These are phyloP conservation scores for Trichoderma gracile DNA, from an alignment of 2,329 filamentous ascomycete genomes.

Conservation along the genomic window DNA sequence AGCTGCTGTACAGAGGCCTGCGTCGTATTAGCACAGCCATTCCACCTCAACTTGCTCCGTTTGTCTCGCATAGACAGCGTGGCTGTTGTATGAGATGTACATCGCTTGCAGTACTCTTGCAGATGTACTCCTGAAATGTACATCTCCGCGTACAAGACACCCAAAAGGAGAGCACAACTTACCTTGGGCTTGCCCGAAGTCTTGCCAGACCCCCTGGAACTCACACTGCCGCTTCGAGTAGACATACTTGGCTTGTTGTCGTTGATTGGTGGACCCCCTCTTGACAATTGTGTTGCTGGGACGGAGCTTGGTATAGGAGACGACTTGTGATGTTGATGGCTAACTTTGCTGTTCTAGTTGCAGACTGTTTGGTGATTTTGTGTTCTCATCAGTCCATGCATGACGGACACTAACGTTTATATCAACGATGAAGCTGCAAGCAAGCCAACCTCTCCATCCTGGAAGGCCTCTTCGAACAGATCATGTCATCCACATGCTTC, in stretches of 20 bases:
- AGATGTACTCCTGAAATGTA: not conserved
- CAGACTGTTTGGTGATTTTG: not conserved
- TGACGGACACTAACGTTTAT: constrained; percentile 12
- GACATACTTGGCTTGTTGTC: constrained; percentile 9
- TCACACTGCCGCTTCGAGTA: constrained; percentile 19
- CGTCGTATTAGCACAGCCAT: not conserved
- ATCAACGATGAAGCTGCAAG: constrained; percentile 9
- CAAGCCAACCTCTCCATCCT: not conserved
- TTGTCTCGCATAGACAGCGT: not conserved
- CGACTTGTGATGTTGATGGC: not conserved
- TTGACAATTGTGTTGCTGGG: not conserved
- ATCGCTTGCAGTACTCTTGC: not conserved
- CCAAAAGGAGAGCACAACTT: not conserved
- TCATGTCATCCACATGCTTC: constrained; percentile 6
- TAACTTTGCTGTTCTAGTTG: not conserved
- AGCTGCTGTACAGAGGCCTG: constrained; percentile 46
- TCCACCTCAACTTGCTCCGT: not conserved
- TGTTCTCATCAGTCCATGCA: not conserved
- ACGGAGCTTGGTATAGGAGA: not conserved
- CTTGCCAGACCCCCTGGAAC: constrained; percentile 15
- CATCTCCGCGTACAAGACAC: not conserved
- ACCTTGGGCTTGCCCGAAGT: constrained; percentile 4
- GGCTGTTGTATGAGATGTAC: not conserved
- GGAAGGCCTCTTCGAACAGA: not conserved
- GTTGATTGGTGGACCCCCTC: not conserved